A percentile compares a stretch with the other conserved stretches of the same genome.
These are phyloP conservation scores for Chaetomium fimeti DNA, from an alignment of 495 filamentous ascomycete genomes.

Conservation along the genomic window DNA sequence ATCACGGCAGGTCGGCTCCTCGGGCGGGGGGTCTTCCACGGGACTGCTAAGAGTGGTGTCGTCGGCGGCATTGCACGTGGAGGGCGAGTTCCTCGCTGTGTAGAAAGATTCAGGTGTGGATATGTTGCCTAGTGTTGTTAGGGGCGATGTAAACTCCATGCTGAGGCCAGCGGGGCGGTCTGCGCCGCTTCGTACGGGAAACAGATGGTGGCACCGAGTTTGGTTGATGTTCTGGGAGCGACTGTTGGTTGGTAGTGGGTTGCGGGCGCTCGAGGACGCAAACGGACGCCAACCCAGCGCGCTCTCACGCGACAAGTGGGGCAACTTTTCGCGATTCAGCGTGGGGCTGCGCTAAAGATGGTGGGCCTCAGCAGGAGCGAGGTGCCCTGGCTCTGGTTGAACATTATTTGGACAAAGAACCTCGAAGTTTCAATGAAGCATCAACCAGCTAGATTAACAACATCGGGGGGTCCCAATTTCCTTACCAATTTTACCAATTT, in stretches of 20 bases:
- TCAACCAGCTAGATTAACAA: no score
- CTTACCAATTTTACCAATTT: no score
- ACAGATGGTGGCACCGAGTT: neutral
- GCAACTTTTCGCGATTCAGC: neutral
- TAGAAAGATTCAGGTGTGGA: slow-evolving; percentile 28
- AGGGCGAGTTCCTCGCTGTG: slow-evolving; percentile 26
- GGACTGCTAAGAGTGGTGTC: slow-evolving; percentile 28
- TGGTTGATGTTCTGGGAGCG: neutral
- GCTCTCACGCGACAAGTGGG: slow-evolving; percentile 20
- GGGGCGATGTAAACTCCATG: slow-evolving; percentile 29
- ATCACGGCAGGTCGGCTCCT: slow-evolving; percentile 46
- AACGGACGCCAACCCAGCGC: slow-evolving; percentile 11
- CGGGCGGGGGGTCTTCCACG: slow-evolving; percentile 4
- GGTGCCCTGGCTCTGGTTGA: neutral
- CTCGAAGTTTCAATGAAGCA: no score
- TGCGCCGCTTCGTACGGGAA: neutral
- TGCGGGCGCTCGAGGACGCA: neutral
- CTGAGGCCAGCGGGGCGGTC: neutral
- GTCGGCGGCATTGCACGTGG: slow-evolving; percentile 21
- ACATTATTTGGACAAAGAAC: neutral
- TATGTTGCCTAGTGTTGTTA: slow-evolving; percentile 24
- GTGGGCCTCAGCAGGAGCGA: slow-evolving; percentile 8
- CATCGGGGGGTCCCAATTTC: no score
- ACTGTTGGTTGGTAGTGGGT: neutral
- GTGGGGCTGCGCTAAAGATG: neutral